Evolutionary conservation across 2,329 filamentous ascomycete genomes (phyloP), one percentile per base, ranked within the genome.

Genomic region (Esteya vermicola): DNA sequence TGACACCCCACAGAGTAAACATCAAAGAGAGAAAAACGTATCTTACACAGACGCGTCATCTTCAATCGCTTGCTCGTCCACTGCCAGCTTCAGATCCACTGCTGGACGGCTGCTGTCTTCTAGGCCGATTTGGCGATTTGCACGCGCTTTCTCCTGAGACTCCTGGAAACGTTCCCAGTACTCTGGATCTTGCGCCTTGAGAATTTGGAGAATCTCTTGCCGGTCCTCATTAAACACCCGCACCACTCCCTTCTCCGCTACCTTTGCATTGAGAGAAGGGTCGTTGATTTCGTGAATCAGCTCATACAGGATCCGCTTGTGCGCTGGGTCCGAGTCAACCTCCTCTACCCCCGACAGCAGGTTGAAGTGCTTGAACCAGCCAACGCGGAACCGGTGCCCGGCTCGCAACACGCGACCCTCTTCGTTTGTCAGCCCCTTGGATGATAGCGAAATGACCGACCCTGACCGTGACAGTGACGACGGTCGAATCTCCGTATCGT

Each of bases 111-210:
- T 22, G 16, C 36, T 16, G 30, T 42, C 42, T 8, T 26, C 45
- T 22, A 41, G 14, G 16, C 39, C 44, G 6, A 48, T 44, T 36
- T 57, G 59, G 18, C 70, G 63, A 48, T 76, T 76, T 10, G 65
- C 68, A 42, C 65, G 60, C 6, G 72, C 69, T 57, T 75, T 75
- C 50, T 71, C 61, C 57, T 78, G 75, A 28, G 68, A 63, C 56
- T 80, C 73, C 20, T 70, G 66, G 51, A 86, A 74, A 8, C 60
- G 59, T 37, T 70, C 68, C 70, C 82, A 74, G 54, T 81, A 68
- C 45, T 76, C 72, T 0, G 77, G 75, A 47, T 85, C 82, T 22
- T 70, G 67, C 6, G 72, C 72, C 16, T 72, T 64, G 47, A 78
- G 52, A 37, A 57, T 51, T 44, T 61, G 58, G 31, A 68, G 54